Evolutionary conservation across 2,329 filamentous ascomycete species (phyloP), one percentile per base, ranked within the genome.

Genomic region (Acrocalymma vagum): DNA sequence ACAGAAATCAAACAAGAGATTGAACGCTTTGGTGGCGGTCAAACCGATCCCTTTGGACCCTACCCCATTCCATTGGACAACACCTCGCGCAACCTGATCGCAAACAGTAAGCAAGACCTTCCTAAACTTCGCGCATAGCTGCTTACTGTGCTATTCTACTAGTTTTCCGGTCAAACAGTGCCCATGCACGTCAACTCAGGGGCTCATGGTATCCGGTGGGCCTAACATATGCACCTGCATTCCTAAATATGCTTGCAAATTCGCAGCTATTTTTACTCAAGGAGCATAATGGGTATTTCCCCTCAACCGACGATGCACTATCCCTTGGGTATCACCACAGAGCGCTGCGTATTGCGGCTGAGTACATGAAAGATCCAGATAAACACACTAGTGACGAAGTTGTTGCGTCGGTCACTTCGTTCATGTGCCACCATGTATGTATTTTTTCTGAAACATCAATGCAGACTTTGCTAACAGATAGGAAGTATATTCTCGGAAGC

Each of bases 351-450:
- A 25, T 51, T 13, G 54, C 54, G 5, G 42, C 28, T 7, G 38
- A 56, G 24, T 48, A 55, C 24, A 44, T 66, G 48, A 50, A 55
- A 11, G 48, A 61, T 18, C 38, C 55, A 2, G 21, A 33, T 1
- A 48, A 53, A n/a, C 54, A 59, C n/a, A 48, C 43, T 1, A 62
- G 48, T 14, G 52, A 63, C 11, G 54, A 54, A 18, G 31, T 52
- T 9, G 32, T 63, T 23, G 48, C 57, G 9, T 37, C 48, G 1
- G 39, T 66, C 4, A 37, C 38, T 3, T 52, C 57, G 2, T 60
- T 64, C 13, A 62, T 61, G 53, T 58, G 55, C 10, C 58, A 65
- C 38, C 50, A 60, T 45, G 62, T 64, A 42, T 47, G 52, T 36
- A 15, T 8, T 13, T 6, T 8, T 15, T 6, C 9, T 2, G n/a